These are phyloP conservation scores for Colletotrichum horii DNA, from an alignment of 2,329 filamentous ascomycete genomes.

Conservation along the genomic window DNA sequence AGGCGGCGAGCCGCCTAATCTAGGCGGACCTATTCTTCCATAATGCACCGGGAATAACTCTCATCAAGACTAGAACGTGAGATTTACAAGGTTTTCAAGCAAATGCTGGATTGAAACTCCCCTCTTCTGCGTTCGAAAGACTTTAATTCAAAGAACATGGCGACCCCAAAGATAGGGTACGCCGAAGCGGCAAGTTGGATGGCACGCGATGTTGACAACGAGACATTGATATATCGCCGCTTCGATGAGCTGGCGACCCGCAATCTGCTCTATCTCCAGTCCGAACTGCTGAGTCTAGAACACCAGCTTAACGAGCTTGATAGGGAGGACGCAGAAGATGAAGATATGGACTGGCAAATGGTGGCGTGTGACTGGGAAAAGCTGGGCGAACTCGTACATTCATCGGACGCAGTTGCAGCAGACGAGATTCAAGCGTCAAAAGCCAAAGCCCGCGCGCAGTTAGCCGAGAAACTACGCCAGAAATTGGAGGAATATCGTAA, in stretches of 20 bases:
- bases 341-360: constrained; percentile 4
- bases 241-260: constrained; percentile 1
- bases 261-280: constrained; percentile 8
- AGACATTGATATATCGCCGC: constrained; percentile 1
- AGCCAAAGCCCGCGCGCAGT: not conserved
- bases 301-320: not conserved
- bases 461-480: not conserved
- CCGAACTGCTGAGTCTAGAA: not conserved
- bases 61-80: too few relatives aligned
- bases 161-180: not conserved
- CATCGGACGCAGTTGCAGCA: not conserved
- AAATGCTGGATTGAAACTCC: too few relatives aligned
- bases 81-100: too few relatives aligned
- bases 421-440: not conserved
- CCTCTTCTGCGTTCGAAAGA: too few relatives aligned
- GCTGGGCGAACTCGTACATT: not conserved
- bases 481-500: constrained; percentile 1
- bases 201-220: not conserved
- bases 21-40: too few relatives aligned
- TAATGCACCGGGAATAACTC: too few relatives aligned
- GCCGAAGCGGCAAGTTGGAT: not conserved
- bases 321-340: not conserved
- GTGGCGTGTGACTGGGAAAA: not conserved
- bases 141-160: not conserved
- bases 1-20: too few relatives aligned